Evolutionary conservation across 192 early-diverging fungal genomes (phyloP), one percentile per base, ranked within the genome.

Genomic region (Entomortierella lignicola): DNA sequence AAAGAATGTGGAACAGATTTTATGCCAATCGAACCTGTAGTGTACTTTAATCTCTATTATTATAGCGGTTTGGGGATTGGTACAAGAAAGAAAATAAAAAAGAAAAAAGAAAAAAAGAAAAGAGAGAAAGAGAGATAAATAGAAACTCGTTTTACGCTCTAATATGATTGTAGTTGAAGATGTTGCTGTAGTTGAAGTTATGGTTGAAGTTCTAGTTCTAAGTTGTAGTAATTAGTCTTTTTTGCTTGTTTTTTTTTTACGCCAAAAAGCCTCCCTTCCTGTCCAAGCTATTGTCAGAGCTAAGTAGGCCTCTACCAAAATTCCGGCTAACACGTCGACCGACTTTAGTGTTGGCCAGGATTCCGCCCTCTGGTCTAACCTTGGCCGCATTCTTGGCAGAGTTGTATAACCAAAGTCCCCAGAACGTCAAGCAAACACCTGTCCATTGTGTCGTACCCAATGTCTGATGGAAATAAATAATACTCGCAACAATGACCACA

Each of bases 341-440:
- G n/a, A 70, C 50, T 20, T 59, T 60, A n/a, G 67, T 70, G 51
- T 39, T 70, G 31, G 67, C 54, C 25, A 79, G 31, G 25, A 79
- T 69, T 8, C 75, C 68, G 13, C 55, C 61, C 0, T 53, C 23
- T 0, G 75, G 66, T 4, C 55, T 21, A n/a, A 79, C 75, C 57
- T 79, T 79, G 75, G 75, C 67, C n/a, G 75, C 66, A 37, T 79
- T 63, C 81, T 92, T 93, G 26, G 95, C 95, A n/a, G 82, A 82
- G 65, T 97, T 88, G 77, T 97, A 97, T 71, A 97, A 71, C 80
- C 87, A 96, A 39, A 97, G 74, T 13, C 96, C 96, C 39, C 86
- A 34, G 86, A 97, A 95, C 1, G 94, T 95, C 69, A 95, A 56
- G 15, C 81, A 60, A 23, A 97, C 93, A 27, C 96, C 96, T 50